Evolutionary conservation across 805 yeast genomes (phyloP).

Genomic region (Kurtzmaniella cleridarum): DNA sequence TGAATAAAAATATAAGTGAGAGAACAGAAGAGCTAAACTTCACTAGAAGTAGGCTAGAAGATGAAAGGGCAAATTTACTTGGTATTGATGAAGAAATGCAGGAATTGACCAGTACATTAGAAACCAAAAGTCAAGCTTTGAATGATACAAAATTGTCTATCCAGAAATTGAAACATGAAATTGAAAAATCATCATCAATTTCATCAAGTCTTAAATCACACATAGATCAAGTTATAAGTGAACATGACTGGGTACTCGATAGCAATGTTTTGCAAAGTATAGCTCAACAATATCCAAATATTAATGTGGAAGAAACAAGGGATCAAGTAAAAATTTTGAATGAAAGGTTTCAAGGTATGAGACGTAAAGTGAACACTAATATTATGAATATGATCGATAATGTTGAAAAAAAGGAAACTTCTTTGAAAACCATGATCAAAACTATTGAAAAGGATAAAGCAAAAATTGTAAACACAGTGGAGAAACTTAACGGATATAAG

Average conservation of each 20-base stretch:
- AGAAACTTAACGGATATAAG: conserved; percentile 78
- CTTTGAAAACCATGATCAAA: conserved; percentile 72
- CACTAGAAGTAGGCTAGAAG: conserved; percentile 34
- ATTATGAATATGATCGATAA: conserved; percentile 89
- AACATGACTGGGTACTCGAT: conserved; percentile 72
- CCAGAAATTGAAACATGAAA: conserved; percentile 51
- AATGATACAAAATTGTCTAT: conserved; percentile 46
- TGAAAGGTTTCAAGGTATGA: conserved; percentile 62
- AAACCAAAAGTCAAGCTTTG: conserved; percentile 37
- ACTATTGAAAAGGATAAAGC: conserved; percentile 86
- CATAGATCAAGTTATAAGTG: conserved; percentile 43
- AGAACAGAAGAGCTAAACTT: conserved; percentile 14
- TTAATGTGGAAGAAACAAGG: conserved; percentile 59
- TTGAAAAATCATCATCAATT: conserved; percentile 42
- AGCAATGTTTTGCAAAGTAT: conserved; percentile 50
- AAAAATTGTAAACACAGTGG: conserved; percentile 84
- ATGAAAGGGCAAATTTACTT: conserved; percentile 52
- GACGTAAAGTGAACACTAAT: conserved; percentile 74
- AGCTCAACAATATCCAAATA: conserved; percentile 56
- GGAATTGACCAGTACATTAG: conserved; percentile 47
- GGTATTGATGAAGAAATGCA: conserved; percentile 75
- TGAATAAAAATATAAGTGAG: conserved; percentile 20
- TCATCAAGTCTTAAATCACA: conserved; percentile 30
- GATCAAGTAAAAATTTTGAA: conserved; percentile 51
- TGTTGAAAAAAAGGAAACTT: conserved; percentile 79